A percentile compares a stretch with the other conserved stretches of the same genome.
These are phyloP conservation scores for Turritis glabra DNA, from an alignment of 345 rosid species.

Conservation along the genomic window DNA sequence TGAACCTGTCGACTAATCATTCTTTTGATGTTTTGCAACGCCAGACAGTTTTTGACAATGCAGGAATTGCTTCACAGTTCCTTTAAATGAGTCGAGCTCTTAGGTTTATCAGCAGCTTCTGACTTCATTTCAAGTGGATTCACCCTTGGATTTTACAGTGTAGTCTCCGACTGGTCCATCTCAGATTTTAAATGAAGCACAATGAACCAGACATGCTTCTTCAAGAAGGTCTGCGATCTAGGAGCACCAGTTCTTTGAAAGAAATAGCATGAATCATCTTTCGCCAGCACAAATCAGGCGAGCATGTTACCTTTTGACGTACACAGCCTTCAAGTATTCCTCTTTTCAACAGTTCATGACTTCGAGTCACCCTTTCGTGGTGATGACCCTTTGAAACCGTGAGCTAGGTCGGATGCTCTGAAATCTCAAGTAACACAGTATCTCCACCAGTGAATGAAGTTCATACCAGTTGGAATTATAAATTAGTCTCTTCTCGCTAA, in stretches of 20 bases:
- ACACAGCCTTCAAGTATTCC: neutral
- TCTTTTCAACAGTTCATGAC: slow-evolving; percentile 13
- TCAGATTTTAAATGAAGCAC: slow-evolving; percentile 2
- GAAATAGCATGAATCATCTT: slow-evolving; percentile 9
- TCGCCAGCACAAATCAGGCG: neutral
- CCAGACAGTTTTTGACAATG: neutral
- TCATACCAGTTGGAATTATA: neutral
- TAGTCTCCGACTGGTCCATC: neutral
- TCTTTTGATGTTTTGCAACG: neutral
- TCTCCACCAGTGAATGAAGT: slow-evolving; percentile 6
- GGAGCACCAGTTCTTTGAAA: slow-evolving; percentile 1
- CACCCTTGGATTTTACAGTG: neutral
- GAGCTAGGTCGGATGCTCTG: slow-evolving; percentile 11
- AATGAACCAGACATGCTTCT: neutral
- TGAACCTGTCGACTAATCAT: neutral
- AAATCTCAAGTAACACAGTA: neutral
- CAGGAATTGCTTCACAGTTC: slow-evolving; percentile 2
- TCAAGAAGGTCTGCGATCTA: neutral
- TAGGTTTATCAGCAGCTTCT: neutral
- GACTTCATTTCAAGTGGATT: slow-evolving; percentile 6
- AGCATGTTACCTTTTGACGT: slow-evolving; percentile 2
- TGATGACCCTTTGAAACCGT: neutral
- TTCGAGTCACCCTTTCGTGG: neutral
- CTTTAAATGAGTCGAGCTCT: neutral
- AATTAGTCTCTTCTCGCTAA: slow-evolving; percentile 53